Conservation (phyloP, 345 rosid species). For the Sisymbrium altissimum region DNA sequence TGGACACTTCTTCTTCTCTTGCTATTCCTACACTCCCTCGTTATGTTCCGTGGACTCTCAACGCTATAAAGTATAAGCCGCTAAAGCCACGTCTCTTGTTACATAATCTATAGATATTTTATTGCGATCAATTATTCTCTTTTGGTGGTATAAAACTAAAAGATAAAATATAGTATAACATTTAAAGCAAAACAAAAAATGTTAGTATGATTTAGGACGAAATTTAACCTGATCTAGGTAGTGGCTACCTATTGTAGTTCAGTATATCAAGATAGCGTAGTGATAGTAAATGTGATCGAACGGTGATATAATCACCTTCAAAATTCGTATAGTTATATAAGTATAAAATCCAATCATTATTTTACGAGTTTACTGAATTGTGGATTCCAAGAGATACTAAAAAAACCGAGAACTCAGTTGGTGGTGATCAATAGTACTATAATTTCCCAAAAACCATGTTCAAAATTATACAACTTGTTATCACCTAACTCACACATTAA, state of each 20-base stretch:
- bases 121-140: neutral
- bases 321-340: neutral
- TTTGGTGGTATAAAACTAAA: neutral
- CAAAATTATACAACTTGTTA: neutral
- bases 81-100: neutral
- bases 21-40: neutral
- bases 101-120: neutral
- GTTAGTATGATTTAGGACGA: neutral
- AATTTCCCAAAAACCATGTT: neutral
- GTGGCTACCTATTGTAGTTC: neutral
- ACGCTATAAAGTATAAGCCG: neutral
- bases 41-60: constrained; percentile 4
- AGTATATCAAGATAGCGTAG: neutral
- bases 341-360: neutral
- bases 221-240: neutral
- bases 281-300: neutral
- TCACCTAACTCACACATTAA: neutral
- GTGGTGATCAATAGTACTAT: neutral
- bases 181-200: neutral
- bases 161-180: neutral
- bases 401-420: neutral
- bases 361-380: neutral
- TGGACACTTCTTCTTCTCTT: neutral
- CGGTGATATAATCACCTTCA: neutral
- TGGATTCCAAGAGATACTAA: neutral